These are phyloP conservation scores for Teratosphaeria pseudoeucalypti DNA, from an alignment of 2,329 filamentous ascomycete genomes.

Conservation along the genomic window DNA sequence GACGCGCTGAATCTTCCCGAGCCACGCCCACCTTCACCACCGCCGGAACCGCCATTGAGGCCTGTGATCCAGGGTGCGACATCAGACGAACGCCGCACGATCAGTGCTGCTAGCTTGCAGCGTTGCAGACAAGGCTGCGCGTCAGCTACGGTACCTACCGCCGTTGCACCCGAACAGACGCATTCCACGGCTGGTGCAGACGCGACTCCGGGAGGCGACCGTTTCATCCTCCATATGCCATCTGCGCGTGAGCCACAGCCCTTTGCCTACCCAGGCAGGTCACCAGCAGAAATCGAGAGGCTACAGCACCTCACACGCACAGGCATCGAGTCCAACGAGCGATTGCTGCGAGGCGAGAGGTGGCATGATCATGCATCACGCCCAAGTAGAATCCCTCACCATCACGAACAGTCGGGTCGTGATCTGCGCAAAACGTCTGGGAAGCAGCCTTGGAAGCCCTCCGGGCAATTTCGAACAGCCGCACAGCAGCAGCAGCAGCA, in stretches of 20 bases:
- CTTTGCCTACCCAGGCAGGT: conserved; percentile 20
- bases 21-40: conserved; percentile 10
- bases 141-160: conserved; percentile 5
- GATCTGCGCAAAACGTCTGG: neutral
- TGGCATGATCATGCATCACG: neutral
- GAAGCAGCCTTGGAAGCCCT: neutral
- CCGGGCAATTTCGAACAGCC: neutral
- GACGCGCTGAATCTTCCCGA: conserved; percentile 18
- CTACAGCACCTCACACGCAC: conserved; percentile 22
- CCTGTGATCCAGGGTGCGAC: conserved; percentile 14
- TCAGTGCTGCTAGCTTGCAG: conserved; percentile 10
- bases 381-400: neutral
- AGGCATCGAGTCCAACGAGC: conserved; percentile 4
- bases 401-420: neutral
- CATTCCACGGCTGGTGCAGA: conserved; percentile 4
- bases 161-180: conserved; percentile 7
- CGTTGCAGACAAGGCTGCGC: conserved; percentile 11
- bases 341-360: conserved; percentile 2
- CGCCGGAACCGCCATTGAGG: conserved; percentile 6
- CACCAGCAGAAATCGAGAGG: conserved; percentile 20
- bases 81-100: conserved; percentile 14
- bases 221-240: conserved; percentile 26
- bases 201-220: conserved; percentile 10
- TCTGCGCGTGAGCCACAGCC: conserved; percentile 25
- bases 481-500: neutral